Base-by-base conservation (phyloP, 2,329 filamentous ascomycete species). In the Penicillium sp. region DNA sequence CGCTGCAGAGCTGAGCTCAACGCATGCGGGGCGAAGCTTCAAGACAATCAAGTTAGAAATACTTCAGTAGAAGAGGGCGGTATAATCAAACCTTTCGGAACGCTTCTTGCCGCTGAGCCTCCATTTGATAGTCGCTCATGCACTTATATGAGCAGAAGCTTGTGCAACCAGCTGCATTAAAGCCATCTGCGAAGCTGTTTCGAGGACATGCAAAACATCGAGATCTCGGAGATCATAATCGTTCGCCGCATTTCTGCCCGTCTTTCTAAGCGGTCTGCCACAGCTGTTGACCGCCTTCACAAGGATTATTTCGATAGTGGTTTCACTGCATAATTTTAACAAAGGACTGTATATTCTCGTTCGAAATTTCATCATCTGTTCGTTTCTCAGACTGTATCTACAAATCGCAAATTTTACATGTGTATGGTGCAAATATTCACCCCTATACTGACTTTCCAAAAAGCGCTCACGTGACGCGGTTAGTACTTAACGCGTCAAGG, bases 1-100 rank as follows among this genome's bases (percentile, higher is more conserved):
- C 9, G 79, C 79, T 48, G 76, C 71, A 47, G 84, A 79, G 60
- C 81, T 81, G 35, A 87, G 75, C 46, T 80, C 77, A 33, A 87
- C 79, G 64, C 84, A 87, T 56, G 76, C 73, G 50, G 79, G 76
- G 61, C 84, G 85, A 55, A 87, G 74, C 80, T 83, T 63, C 42
- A 57, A 24, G 11, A 35, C 30, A 33, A 56, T 71, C 59, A 71
- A 65, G 30, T 52, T 53, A 16, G 35, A 56, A 47, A 9, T 20
- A 48, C 52, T 8, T 47, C 11, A n/a, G 4, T 18, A 20, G 49
- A 14, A 21, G 43, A 6, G 30, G 53, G 33, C 28, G 11, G 45
- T n/a, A 52, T 24, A 12, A 33, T 51, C 52, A 35, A 66, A 76
- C 75, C 68, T 71, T 69, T 57, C 67, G 68, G 60, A 77, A 77